phyloP scores from a whole-genome alignment of 2,329 filamentous ascomycete species.

The Colletotrichum sp. region DNA sequence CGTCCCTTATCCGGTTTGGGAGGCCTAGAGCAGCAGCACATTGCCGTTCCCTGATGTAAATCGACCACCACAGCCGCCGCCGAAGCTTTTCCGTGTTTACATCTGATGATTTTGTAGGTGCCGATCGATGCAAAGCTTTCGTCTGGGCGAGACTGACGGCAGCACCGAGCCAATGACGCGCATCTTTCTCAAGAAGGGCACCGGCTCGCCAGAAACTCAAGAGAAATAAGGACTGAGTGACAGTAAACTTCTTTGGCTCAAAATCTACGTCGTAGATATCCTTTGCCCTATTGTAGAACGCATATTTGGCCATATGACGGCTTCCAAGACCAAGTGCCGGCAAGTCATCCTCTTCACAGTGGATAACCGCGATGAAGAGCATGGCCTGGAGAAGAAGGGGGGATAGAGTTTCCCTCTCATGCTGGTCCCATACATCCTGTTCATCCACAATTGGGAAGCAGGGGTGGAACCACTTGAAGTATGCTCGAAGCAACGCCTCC shows the following conservation, averaged over 20 bases:
- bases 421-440: fast-evolving
- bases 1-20: constrained; percentile 50
- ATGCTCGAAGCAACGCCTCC: not conserved
- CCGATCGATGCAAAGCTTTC: constrained; percentile 43
- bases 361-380: not conserved
- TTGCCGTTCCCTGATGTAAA: constrained; percentile 56
- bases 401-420: not conserved
- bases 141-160: constrained; percentile 57
- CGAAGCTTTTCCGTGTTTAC: constrained; percentile 38
- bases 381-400: not conserved
- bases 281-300: not conserved
- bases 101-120: constrained; percentile 8
- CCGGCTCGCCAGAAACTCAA: constrained; percentile 44
- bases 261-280: not conserved
- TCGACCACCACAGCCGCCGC: constrained; percentile 57
- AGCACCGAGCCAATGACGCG: constrained; percentile 53
- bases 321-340: not conserved
- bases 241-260: not conserved
- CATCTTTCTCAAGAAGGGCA: constrained; percentile 49
- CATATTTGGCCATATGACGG: not conserved
- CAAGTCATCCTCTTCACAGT: not conserved
- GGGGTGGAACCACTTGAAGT: not conserved
- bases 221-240: not conserved
- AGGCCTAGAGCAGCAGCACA: constrained; percentile 48
- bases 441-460: not conserved